These are phyloP conservation scores for Trametes maxima DNA, from an alignment of 768 basidiomycete species.

Conservation along the genomic window DNA sequence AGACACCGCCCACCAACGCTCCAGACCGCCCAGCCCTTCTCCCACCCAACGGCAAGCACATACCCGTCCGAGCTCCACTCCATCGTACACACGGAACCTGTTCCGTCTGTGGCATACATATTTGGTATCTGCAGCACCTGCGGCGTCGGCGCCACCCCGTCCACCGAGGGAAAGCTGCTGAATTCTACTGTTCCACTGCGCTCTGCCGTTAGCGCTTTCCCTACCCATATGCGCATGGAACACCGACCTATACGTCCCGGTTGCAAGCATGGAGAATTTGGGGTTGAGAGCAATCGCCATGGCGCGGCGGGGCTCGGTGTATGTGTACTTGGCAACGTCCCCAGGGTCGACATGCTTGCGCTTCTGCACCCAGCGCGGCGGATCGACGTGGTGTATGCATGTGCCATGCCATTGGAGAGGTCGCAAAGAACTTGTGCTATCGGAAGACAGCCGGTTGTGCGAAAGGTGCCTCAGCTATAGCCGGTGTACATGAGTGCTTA, in stretches of 20 bases:
- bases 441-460: slow-evolving; percentile 18
- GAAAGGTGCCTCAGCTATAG: slow-evolving; percentile 6
- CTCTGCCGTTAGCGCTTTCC: too few relatives aligned
- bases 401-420: slow-evolving; percentile 65
- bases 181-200: slow-evolving; percentile 67
- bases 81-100: slow-evolving; percentile 65
- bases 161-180: slow-evolving; percentile 67
- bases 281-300: slow-evolving; percentile 69
- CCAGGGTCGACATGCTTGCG: slow-evolving; percentile 58
- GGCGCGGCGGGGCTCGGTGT: slow-evolving; percentile 68
- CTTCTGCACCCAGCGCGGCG: slow-evolving; percentile 81
- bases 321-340: slow-evolving; percentile 41
- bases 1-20: slow-evolving; percentile 88
- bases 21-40: slow-evolving; percentile 87
- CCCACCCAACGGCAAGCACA: slow-evolving; percentile 91
- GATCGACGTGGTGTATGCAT: slow-evolving; percentile 75
- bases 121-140: slow-evolving; percentile 66
- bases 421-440: slow-evolving; percentile 4
- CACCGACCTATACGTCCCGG: slow-evolving; percentile 70
- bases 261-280: slow-evolving; percentile 80
- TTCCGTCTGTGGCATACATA: slow-evolving; percentile 52
- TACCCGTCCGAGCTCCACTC: slow-evolving; percentile 98
- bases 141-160: slow-evolving; percentile 57
- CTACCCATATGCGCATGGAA: too few relatives aligned
- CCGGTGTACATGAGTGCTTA: not conserved